A percentile compares a stretch with the other conserved stretches of the same genome.
phyloP scores from a whole-genome alignment of 106 monocot genomes.

The Dioscorea zingiberensis region DNA sequence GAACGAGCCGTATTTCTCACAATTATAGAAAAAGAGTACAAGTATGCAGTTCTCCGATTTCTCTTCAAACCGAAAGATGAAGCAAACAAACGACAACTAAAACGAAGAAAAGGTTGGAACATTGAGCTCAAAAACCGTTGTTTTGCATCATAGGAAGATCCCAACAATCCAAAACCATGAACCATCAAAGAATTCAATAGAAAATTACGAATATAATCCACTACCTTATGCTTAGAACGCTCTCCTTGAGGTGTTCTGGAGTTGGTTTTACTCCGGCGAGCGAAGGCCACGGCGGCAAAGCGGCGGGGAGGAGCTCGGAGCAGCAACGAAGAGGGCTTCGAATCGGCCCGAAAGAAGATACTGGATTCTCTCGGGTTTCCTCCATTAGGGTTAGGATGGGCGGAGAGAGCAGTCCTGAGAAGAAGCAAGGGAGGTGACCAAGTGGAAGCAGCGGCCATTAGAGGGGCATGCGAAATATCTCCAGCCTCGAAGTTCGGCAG shows the following conservation, averaged over 20 bases:
- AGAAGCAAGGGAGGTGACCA: background rate
- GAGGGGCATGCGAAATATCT: background rate
- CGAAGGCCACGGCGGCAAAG: background rate
- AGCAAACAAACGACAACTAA: no score
- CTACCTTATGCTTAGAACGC: background rate
- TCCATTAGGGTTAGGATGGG: background rate
- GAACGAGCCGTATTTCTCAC: no score
- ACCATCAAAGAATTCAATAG: no score
- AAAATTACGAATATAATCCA: no score
- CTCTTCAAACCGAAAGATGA: no score
- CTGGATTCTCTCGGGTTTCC: background rate
- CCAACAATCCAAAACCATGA: background rate
- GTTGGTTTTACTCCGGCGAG: conserved; percentile 8
- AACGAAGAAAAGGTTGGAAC: no score
- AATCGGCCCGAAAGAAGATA: background rate
- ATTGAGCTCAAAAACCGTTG: background rate
- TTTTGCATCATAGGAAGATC: background rate
- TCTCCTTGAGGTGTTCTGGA: no score
- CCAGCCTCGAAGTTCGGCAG: background rate
- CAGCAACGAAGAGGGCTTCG: background rate
- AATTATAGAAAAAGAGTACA: no score
- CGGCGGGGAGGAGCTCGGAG: background rate
- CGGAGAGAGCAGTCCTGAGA: background rate
- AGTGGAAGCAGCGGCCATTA: background rate
- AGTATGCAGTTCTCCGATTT: no score